Evolutionary conservation across 768 basidiomycete genomes (phyloP).

Genomic region (Phanerochaete sordida): DNA sequence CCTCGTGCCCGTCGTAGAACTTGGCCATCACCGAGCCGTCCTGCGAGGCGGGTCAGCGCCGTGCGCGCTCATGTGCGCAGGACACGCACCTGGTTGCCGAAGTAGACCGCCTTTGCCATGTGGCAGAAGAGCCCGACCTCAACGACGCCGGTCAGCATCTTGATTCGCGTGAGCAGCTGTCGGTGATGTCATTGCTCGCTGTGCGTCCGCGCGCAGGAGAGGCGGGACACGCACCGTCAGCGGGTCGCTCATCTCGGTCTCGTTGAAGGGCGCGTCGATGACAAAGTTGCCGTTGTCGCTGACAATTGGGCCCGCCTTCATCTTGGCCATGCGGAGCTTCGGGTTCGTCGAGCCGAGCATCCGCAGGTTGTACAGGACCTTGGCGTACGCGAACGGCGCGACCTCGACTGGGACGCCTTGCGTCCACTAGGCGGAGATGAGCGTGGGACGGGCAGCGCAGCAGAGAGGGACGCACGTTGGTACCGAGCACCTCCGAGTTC

Average conservation of each 20-base stretch:
- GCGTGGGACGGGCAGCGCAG: slow-evolving; percentile 1
- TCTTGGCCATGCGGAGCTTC: slow-evolving; percentile 87
- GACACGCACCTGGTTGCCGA: slow-evolving; percentile 69
- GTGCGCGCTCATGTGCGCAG: not conserved
- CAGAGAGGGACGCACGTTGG: slow-evolving; percentile 54
- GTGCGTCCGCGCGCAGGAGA: not conserved
- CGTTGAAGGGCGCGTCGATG: slow-evolving; percentile 91
- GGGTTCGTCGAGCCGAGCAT: slow-evolving; percentile 65
- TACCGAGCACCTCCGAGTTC: slow-evolving; percentile 78
- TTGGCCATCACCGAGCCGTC: slow-evolving; percentile 71
- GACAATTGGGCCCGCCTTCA: slow-evolving; percentile 94
- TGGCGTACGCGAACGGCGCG: slow-evolving; percentile 92
- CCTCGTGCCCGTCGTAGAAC: slow-evolving; percentile 46
- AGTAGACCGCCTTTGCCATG: slow-evolving; percentile 95
- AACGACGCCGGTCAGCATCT: slow-evolving; percentile 96
- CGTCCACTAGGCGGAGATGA: slow-evolving; percentile 51
- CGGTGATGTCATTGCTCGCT: not conserved
- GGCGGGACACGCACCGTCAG: slow-evolving; percentile 42
- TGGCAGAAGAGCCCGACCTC: slow-evolving; percentile 97
- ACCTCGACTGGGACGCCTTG: slow-evolving; percentile 96
- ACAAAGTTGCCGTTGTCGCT: slow-evolving; percentile 97
- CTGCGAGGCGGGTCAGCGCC: slow-evolving; percentile 29
- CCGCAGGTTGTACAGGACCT: slow-evolving; percentile 72
- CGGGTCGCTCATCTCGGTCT: slow-evolving; percentile 65
- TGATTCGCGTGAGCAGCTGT: slow-evolving; percentile 77